Evolutionary conservation across 2,329 filamentous ascomycete genomes (phyloP).

Genomic region (Exophiala aquamarina): DNA sequence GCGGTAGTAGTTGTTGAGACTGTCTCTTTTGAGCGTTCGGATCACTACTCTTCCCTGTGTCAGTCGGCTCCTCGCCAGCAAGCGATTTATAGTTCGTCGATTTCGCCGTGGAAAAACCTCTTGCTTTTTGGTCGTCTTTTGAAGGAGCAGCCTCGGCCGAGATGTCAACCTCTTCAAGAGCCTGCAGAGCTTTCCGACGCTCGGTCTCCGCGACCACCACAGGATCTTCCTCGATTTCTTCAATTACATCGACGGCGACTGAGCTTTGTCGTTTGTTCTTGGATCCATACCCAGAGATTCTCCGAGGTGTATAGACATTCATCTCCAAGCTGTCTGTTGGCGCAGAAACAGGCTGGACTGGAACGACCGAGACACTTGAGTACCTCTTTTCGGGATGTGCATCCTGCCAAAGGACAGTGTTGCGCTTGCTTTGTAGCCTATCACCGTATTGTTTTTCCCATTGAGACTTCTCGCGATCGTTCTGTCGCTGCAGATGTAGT

Average conservation of each 20-base stretch:
- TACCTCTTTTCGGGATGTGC: slow-evolving; percentile 36
- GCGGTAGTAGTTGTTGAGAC: slow-evolving; percentile 19
- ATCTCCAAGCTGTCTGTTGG: slow-evolving; percentile 20
- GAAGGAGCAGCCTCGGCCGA: neutral
- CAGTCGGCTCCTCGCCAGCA: neutral
- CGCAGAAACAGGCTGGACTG: slow-evolving; percentile 3
- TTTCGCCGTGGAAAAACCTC: neutral
- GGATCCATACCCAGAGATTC: slow-evolving; percentile 10
- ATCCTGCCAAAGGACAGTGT: slow-evolving; percentile 54
- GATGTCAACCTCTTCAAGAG: slow-evolving; percentile 70
- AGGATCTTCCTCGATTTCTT: slow-evolving; percentile 24
- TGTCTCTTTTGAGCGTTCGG: slow-evolving; percentile 6
- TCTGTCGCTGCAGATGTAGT: slow-evolving; percentile 52
- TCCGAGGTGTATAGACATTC: slow-evolving; percentile 14
- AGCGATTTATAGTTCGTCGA: neutral
- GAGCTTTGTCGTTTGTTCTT: slow-evolving; percentile 24
- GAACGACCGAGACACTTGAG: slow-evolving; percentile 20
- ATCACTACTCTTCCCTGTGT: neutral
- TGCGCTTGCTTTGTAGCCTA: slow-evolving; percentile 42
- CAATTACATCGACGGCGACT: slow-evolving; percentile 25
- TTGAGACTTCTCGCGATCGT: slow-evolving; percentile 45
- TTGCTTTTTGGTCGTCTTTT: neutral
- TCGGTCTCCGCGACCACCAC: slow-evolving; percentile 57
- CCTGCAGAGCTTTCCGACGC: slow-evolving; percentile 80
- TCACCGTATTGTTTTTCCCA: slow-evolving; percentile 81